Conservation (phyloP, 306 rosid species). For the Malus fusca region DNA sequence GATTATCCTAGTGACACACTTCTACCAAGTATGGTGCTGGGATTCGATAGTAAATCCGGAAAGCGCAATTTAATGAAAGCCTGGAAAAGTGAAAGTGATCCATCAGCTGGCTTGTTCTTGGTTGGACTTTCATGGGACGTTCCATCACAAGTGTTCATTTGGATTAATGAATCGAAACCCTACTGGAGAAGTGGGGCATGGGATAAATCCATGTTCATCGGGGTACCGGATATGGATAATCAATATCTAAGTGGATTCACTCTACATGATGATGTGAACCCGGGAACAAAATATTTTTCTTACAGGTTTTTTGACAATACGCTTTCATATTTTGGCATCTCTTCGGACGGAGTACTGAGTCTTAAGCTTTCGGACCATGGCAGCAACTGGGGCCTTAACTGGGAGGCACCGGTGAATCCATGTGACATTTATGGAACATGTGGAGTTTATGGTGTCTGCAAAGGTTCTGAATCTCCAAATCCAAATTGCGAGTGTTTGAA, state of each 20-base stretch:
- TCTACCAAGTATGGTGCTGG: slow-evolving; percentile 20
- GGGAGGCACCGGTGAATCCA: background rate
- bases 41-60: slow-evolving; percentile 20
- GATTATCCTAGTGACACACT: slow-evolving; percentile 28
- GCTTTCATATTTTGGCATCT: background rate
- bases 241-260: slow-evolving; percentile 21
- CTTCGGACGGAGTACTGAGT: slow-evolving; percentile 14
- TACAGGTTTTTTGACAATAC: background rate
- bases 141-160: slow-evolving; percentile 29
- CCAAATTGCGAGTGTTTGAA: background rate
- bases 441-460: background rate
- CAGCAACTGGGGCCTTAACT: background rate
- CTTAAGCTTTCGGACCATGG: background rate
- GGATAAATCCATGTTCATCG: slow-evolving; percentile 37
- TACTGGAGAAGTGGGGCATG: slow-evolving; percentile 50
- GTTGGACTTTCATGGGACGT: slow-evolving; percentile 11
- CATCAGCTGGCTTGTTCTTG: slow-evolving; percentile 32
- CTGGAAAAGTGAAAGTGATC: slow-evolving; percentile 30
- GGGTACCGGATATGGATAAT: slow-evolving; percentile 12
- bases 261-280: slow-evolving; percentile 11
- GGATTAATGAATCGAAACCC: slow-evolving; percentile 20
- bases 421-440: slow-evolving; percentile 18
- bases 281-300: slow-evolving; percentile 23
- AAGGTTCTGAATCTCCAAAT: too few relatives aligned
- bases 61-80: slow-evolving; percentile 15